Evolutionary conservation across 805 yeast genomes (phyloP), one percentile per base, ranked within the genome.

Genomic region (Lipomyces lipofer): DNA sequence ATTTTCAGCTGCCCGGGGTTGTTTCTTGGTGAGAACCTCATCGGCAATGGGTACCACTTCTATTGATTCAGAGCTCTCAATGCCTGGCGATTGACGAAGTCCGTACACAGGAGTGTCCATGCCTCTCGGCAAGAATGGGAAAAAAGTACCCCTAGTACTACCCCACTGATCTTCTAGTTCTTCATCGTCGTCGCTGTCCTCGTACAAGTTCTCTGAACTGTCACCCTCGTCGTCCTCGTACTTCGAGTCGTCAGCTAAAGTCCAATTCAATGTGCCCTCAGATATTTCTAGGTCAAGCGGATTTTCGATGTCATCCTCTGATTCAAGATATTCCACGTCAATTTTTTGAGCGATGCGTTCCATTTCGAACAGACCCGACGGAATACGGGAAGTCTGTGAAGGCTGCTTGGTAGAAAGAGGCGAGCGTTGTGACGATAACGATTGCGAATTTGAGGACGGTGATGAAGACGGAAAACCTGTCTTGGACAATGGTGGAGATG

Each of bases 251-350:
- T 67, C 72, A 0, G 85, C 83, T 1, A 81, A 69, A 5, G 33
- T 22, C 62, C 62, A 58, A 4, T 54, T 17, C 22, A 58, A 47
- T 15, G 30, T 17, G 2, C 48, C 40, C 13, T 58, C 62, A 1
- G 62, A 33, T 9, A 58, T 30, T 32, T 55, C 62, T 15, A 54
- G 21, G 15, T 58, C 62, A 6, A 80, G 64, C 7, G 81, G 62
- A 54, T 81, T 84, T 2, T 75, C 74, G 87, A 90, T 38, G 77
- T 75, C 69, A 83, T 73, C 60, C 4, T 58, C 66, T 83, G 72
- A 70, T 82, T 86, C 22, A 87, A 91, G 33, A 76, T 74, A 67
- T 84, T 73, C 51, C 36, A 27, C 44, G 7, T 62, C 66, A 12
- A 52, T 22, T 7, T 52, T 50, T 13, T 24, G 22, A 2, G 63